Evolutionary conservation across 306 rosid species (phyloP).

Genomic region (Dryas drummondii): DNA sequence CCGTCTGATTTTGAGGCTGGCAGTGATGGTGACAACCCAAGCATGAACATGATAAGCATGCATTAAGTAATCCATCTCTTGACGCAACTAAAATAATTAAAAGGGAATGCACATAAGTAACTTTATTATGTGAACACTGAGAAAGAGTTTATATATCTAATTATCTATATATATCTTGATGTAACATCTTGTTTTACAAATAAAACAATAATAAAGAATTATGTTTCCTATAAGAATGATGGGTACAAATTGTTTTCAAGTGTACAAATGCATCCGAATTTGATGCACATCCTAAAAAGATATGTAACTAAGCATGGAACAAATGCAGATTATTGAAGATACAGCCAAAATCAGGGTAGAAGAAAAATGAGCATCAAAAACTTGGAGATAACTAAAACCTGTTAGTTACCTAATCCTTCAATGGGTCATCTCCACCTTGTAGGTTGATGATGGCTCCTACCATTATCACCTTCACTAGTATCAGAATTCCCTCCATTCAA

Average conservation of each 20-base stretch:
- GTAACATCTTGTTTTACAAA: slow-evolving; percentile 30
- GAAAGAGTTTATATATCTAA: slow-evolving; percentile 10
- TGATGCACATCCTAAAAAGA: slow-evolving; percentile 32
- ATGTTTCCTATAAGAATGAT: slow-evolving; percentile 38
- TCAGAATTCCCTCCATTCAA: slow-evolving; percentile 54
- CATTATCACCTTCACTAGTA: slow-evolving; percentile 55
- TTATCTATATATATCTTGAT: slow-evolving; percentile 15
- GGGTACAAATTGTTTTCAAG: slow-evolving; percentile 26
- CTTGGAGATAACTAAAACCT: slow-evolving; percentile 25
- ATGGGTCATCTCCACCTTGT: slow-evolving; percentile 52
- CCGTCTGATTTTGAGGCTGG: slow-evolving; percentile 39
- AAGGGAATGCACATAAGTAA: slow-evolving; percentile 12
- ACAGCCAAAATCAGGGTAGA: slow-evolving; percentile 29
- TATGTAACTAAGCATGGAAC: slow-evolving; percentile 14
- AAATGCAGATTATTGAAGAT: slow-evolving; percentile 30
- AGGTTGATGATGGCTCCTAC: slow-evolving; percentile 46
- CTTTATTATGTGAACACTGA: slow-evolving; percentile 22
- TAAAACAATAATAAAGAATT: slow-evolving; percentile 28
- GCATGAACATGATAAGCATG: slow-evolving; percentile 10
- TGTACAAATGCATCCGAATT: slow-evolving; percentile 43
- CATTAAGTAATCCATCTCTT: slow-evolving; percentile 13
- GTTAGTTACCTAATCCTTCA: slow-evolving; percentile 39
- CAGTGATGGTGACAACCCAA: slow-evolving; percentile 31
- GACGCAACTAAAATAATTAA: slow-evolving; percentile 33
- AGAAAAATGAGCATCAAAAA: slow-evolving; percentile 29